These are phyloP conservation scores for Coffea humblotiana DNA, from an alignment of 305 asterid genomes.

Conservation along the genomic window DNA sequence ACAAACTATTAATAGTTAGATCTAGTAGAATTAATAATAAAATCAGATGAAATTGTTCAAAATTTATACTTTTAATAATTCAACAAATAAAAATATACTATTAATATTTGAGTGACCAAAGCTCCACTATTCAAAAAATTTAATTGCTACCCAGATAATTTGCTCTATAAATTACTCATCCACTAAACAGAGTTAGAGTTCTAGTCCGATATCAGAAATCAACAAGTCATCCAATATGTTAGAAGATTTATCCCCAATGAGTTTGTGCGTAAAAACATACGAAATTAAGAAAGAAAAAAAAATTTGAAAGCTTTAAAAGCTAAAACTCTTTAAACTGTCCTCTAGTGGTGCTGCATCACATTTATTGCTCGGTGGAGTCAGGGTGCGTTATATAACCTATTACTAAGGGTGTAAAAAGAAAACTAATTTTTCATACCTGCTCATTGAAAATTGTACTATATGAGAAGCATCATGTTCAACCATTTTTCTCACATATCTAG, in stretches of 20 bases:
- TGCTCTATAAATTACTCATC: not conserved
- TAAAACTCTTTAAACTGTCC: not conserved
- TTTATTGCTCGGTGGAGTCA: not conserved
- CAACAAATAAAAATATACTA: too few relatives aligned
- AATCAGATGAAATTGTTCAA: too few relatives aligned
- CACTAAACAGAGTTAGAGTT: not conserved
- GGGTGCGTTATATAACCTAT: not conserved
- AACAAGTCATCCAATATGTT: not conserved
- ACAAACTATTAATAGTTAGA: too few relatives aligned
- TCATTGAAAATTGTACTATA: conserved; percentile 41
- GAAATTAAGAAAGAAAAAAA: conserved; percentile 10
- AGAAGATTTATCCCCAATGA: not conserved
- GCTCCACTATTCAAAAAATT: too few relatives aligned
- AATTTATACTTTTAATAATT: too few relatives aligned
- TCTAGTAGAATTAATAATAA: too few relatives aligned
- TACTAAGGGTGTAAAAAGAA: not conserved
- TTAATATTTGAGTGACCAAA: too few relatives aligned
- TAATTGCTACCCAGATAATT: too few relatives aligned
- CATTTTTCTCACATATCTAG: conserved; percentile 50
- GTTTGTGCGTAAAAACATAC: not conserved
- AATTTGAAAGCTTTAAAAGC: conserved; percentile 9
- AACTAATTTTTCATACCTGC: conserved; percentile 16
- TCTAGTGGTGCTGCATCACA: not conserved
- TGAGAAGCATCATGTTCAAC: conserved; percentile 45
- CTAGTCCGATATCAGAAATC: not conserved